Evolutionary conservation across 257 asterid species (phyloP).

Genomic region (Solanum habrochaites): DNA sequence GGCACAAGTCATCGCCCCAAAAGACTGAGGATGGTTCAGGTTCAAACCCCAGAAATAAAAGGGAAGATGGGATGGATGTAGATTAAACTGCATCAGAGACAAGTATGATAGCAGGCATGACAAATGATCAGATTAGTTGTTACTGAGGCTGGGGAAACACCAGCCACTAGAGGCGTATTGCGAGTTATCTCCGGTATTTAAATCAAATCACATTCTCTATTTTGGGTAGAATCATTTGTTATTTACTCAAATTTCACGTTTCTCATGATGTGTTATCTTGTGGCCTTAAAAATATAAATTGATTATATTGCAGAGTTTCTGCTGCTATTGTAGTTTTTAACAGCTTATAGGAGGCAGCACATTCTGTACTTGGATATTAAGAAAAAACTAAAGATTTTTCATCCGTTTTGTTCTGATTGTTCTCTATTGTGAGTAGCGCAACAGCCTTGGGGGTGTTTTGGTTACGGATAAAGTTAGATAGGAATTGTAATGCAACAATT

Average conservation of each 20-base stretch:
- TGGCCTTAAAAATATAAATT: background rate
- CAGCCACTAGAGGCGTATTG: background rate
- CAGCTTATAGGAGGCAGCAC: background rate
- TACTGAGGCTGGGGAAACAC: background rate
- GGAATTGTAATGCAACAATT: background rate
- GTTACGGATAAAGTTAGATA: background rate
- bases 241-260: background rate
- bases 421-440: background rate
- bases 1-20: conserved; percentile 26
- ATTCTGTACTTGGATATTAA: background rate
- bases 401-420: background rate
- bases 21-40: conserved; percentile 23
- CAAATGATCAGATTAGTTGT: background rate
- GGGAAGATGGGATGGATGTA: conserved; percentile 43
- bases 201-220: background rate
- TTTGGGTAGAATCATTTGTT: background rate
- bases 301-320: background rate
- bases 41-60: conserved; percentile 21
- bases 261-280: background rate
- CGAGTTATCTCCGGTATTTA: background rate
- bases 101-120: background rate
- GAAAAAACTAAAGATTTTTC: background rate
- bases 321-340: background rate
- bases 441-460: background rate
- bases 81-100: conserved; percentile 22